Percentiles rank a stretch among this genome's conserved stretches.
Evolutionary conservation across 139 green algal species (phyloP).

Genomic region (Pseudopediastrum boryanum): DNA sequence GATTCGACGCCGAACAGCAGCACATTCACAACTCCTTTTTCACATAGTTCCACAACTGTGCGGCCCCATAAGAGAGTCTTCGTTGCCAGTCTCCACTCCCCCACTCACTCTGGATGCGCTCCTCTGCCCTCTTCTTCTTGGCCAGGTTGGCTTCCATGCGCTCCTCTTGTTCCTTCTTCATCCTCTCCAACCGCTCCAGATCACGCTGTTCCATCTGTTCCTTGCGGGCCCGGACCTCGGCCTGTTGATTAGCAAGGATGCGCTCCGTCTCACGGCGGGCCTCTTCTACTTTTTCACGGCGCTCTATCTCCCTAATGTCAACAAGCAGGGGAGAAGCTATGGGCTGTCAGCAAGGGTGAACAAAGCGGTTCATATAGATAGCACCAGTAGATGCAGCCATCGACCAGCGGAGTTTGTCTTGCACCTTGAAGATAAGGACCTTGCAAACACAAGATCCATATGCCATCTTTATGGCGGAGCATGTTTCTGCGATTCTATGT

Average conservation of each 20-base stretch:
- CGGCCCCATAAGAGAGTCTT: too few species aligned
- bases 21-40: too few species aligned
- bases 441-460: too few species aligned
- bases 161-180: constrained; percentile 53
- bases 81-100: too few species aligned
- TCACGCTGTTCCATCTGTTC: constrained; percentile 24
- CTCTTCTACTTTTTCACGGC: constrained; percentile 68
- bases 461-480: too few species aligned
- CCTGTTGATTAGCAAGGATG: constrained; percentile 66
- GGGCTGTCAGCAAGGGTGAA: neutral
- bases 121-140: constrained; percentile 70
- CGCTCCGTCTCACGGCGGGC: constrained; percentile 70
- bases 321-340: too few species aligned
- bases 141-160: constrained; percentile 52
- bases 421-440: too few species aligned
- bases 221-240: constrained; percentile 36
- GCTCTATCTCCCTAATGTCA: constrained; percentile 75
- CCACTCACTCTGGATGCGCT: constrained; percentile 67
- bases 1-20: too few species aligned
- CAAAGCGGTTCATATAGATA: neutral
- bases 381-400: too few species aligned
- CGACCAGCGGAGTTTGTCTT: too few species aligned
- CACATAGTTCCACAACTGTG: too few species aligned
- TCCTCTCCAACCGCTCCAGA: constrained; percentile 55
- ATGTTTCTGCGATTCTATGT: too few species aligned